A percentile compares a stretch with the other conserved stretches of the same genome.
Evolutionary conservation across 345 rosid species (phyloP).

Genomic region (Populus ilicifolia): DNA sequence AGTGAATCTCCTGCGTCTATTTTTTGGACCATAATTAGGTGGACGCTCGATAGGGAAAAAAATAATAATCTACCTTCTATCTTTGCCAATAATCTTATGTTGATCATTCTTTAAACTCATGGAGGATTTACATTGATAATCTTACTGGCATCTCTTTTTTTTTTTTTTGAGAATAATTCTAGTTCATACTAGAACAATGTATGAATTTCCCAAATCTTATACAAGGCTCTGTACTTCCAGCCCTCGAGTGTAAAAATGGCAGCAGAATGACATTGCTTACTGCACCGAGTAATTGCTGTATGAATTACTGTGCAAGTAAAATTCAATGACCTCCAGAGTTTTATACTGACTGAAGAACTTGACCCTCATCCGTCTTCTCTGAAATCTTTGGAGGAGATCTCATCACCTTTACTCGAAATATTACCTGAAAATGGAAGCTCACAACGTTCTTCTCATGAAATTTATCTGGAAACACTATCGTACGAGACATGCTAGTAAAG

Average conservation of each 20-base stretch:
- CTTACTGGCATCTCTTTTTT: too few relatives aligned
- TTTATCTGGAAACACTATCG: neutral
- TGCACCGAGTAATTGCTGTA: constrained; percentile 30
- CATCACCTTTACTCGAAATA: constrained; percentile 68
- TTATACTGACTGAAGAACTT: constrained; percentile 59
- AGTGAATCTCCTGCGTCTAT: neutral
- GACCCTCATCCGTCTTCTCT: constrained; percentile 25
- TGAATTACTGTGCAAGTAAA: constrained; percentile 7
- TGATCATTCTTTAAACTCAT: neutral
- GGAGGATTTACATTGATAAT: too few relatives aligned
- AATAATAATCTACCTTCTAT: too few relatives aligned
- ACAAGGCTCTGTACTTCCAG: neutral
- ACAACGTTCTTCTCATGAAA: neutral
- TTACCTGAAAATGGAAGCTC: constrained; percentile 43
- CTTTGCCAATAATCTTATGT: neutral
- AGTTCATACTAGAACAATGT: neutral
- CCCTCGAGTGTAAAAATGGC: neutral
- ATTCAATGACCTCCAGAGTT: neutral
- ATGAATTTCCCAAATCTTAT: neutral
- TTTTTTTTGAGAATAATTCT: neutral
- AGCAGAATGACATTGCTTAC: constrained; percentile 1
- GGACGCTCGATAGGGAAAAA: neutral
- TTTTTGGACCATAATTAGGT: neutral
- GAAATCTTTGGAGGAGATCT: constrained; percentile 27
- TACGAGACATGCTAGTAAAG: neutral